phyloP scores from a whole-genome alignment of 2,329 filamentous ascomycete genomes.

The Trichothecium roseum region DNA sequence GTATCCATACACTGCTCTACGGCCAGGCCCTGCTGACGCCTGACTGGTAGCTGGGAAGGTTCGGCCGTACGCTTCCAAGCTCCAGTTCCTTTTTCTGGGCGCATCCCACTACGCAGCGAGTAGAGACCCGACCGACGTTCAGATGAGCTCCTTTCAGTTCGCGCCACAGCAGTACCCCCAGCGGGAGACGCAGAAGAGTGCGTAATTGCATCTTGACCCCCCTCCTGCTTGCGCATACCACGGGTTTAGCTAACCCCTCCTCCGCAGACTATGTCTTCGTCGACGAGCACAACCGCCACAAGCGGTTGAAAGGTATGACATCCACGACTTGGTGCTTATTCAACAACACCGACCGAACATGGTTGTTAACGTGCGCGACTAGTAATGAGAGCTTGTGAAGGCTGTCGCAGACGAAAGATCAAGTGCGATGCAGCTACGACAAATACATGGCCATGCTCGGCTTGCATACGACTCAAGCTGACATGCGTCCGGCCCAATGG shows the following conservation, averaged over 20 bases:
- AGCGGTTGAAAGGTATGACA: conserved; percentile 75
- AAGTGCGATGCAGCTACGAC: conserved; percentile 96
- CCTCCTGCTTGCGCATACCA: no score
- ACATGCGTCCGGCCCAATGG: conserved; percentile 86
- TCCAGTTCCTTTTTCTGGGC: background rate
- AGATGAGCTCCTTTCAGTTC: conserved; percentile 70
- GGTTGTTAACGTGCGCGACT: conserved; percentile 3
- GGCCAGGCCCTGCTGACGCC: no score
- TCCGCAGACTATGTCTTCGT: conserved; percentile 94
- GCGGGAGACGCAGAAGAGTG: conserved; percentile 77
- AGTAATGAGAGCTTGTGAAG: conserved; percentile 98
- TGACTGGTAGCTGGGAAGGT: no score
- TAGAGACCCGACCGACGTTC: conserved; percentile 22
- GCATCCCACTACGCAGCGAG: background rate
- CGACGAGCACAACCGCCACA: conserved; percentile 96
- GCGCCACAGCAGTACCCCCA: conserved; percentile 45
- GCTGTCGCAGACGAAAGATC: conserved; percentile 89
- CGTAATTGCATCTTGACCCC: conserved; percentile 18
- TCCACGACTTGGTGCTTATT: no score
- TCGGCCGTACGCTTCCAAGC: no score
- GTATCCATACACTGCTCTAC: no score
- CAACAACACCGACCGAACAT: background rate
- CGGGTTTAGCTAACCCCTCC: conserved; percentile 5
- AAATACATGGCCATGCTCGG: conserved; percentile 94
- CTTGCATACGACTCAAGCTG: conserved; percentile 83